Conservation (phyloP, 164 flowering plant genomes). For the Kingdonia uniflora region DNA sequence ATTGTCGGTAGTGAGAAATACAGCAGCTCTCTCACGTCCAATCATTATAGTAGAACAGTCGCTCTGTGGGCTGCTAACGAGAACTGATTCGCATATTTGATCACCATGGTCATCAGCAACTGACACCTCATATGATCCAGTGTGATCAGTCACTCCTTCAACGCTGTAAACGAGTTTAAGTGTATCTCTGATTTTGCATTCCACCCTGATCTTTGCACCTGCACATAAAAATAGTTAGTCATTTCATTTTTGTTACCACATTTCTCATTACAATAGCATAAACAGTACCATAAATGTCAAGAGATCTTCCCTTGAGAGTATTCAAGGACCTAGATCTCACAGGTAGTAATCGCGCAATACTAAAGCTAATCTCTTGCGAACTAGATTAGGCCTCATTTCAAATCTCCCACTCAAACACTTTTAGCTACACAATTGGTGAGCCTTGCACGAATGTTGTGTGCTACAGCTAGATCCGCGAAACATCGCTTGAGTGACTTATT, state of each 20-base stretch:
- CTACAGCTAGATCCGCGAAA: too few species aligned
- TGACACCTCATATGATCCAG: slow-evolving; percentile 36
- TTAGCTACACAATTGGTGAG: too few species aligned
- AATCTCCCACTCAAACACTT: too few species aligned
- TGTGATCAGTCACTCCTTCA: slow-evolving; percentile 33
- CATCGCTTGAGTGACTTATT: too few species aligned
- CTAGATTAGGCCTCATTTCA: too few species aligned
- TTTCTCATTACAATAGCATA: too few species aligned
- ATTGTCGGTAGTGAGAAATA: slow-evolving; percentile 42
- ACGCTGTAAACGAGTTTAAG: slow-evolving; percentile 19
- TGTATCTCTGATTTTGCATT: slow-evolving; percentile 36
- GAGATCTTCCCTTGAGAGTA: too few species aligned
- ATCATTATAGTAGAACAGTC: slow-evolving; percentile 19
- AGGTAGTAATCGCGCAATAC: too few species aligned
- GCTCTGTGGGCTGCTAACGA: slow-evolving; percentile 39
- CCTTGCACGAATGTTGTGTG: too few species aligned
- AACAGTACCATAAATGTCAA: too few species aligned
- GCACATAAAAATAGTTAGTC: not conserved
- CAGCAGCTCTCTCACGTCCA: slow-evolving; percentile 55
- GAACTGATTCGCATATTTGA: slow-evolving; percentile 37
- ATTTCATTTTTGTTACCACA: not conserved
- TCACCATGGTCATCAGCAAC: slow-evolving; percentile 38
- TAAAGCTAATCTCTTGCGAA: too few species aligned
- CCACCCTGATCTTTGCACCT: slow-evolving; percentile 59
- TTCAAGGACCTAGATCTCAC: too few species aligned